phyloP scores from a whole-genome alignment of 345 rosid genomes.

The Sisymbrium altissimum region DNA sequence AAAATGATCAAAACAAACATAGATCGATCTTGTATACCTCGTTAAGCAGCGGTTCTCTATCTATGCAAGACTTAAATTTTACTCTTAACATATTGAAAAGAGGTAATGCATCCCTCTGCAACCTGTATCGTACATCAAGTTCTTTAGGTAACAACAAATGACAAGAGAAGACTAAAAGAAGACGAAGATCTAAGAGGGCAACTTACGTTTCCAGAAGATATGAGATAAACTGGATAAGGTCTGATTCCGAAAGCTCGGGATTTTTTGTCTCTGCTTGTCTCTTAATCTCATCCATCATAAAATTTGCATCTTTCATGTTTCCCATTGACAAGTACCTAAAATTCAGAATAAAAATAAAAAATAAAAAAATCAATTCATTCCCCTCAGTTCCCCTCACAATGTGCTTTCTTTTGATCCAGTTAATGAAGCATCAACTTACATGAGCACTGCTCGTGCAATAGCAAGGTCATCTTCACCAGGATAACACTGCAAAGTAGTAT shows the following conservation, averaged over 20 bases:
- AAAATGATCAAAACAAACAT: background rate
- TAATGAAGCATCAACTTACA: constrained; percentile 45
- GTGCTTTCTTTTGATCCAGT: background rate
- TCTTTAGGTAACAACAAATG: background rate
- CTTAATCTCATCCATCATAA: constrained; percentile 71
- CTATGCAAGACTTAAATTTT: constrained; percentile 63
- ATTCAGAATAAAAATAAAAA: background rate
- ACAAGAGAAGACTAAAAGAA: constrained; percentile 2
- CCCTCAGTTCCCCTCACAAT: background rate
- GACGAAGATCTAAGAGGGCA: background rate
- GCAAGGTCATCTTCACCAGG: constrained; percentile 99
- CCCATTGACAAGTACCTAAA: constrained; percentile 82
- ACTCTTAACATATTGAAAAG: constrained; percentile 84
- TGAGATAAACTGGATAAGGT: constrained; percentile 54
- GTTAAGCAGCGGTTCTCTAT: constrained; percentile 75
- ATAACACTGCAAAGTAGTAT: constrained; percentile 71
- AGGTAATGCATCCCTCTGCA: constrained; percentile 92
- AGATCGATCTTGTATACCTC: constrained; percentile 49
- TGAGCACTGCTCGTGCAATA: constrained; percentile 70
- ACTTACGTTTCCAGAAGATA: constrained; percentile 78
- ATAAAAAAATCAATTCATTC: background rate
- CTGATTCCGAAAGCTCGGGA: constrained; percentile 57
- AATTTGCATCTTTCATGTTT: constrained; percentile 76
- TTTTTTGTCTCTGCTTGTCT: constrained; percentile 54
- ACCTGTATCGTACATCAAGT: constrained; percentile 41